Base-by-base conservation (phyloP, 768 basidiomycete species). In the Rhodosporidiobolus sp. region DNA sequence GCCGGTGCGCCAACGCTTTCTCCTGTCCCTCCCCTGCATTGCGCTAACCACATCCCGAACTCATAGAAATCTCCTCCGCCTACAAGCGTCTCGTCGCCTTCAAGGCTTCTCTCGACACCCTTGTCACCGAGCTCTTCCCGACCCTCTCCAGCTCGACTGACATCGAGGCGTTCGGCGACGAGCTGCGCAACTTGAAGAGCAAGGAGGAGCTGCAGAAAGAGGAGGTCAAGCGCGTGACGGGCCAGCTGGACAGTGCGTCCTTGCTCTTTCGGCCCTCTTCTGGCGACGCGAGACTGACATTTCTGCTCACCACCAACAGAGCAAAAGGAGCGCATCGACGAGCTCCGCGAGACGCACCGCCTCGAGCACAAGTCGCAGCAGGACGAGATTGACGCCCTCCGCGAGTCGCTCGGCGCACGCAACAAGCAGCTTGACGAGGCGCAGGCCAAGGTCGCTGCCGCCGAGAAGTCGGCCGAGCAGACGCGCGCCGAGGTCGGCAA, bases 291-390 rank as follows among this genome's bases (percentile, higher is more conserved):
- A 61, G 6, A n/a, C 59, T 60, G n/a, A 9, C 26, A n/a, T 56
- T 24, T 22, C 61, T 35, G 45, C 20, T 9, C 26, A 28, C 14
- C 46, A 20, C 10, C 20, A 43, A 49, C 63, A 95, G 93, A 88
- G 22, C 92, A 95, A 82, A 91, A 91, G 66, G 88, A 87, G 63
- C 89, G 89, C 14, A 84, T 92, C 19, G 89, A 90, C 74, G 93
- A 96, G 79, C 83, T 97, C 0, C 88, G 88, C 48, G 90, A 93
- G 73, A 91, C 87, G 12, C 94, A 95, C 78, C 85, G 84, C 22
- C 83, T 91, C 16, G 93, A 95, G 81, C 87, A 86, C 20, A 80
- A 85, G n/a, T 94, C 92, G 22, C 90, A 90, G 73, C 87, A 86
- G 7, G 86, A 88, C 52, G 87, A 90, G 72, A 87, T 92, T 55